phyloP scores from a whole-genome alignment of 805 yeast genomes.

The Tetrapisispora arboricola region DNA sequence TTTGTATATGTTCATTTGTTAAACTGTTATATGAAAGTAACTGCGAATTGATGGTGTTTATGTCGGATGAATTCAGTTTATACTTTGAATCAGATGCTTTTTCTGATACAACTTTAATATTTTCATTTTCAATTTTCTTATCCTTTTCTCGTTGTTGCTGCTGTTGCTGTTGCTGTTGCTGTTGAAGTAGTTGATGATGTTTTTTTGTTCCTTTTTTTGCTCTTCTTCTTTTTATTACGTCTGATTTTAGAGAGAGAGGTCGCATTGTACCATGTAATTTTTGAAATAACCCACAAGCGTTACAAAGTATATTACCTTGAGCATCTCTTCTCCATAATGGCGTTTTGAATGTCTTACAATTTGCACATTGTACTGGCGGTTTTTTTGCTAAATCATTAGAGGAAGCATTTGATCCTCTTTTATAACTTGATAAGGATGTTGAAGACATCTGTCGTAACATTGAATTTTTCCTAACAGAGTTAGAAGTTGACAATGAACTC shows the following conservation, averaged over 20 bases:
- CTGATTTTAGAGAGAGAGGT: conserved; percentile 83
- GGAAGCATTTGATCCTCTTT: conserved; percentile 12
- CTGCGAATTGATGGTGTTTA: conserved; percentile 3
- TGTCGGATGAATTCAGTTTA: conserved; percentile 2
- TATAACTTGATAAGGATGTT: conserved; percentile 18
- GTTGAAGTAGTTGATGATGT: conserved; percentile 7
- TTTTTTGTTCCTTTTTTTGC: conserved; percentile 47
- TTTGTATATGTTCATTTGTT: conserved; percentile 8
- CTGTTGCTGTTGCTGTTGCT: conserved; percentile 1
- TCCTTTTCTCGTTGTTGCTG: conserved; percentile 4
- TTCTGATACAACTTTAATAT: neutral
- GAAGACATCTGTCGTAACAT: conserved; percentile 22
- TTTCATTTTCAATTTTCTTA: neutral
- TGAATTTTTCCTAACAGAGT: conserved; percentile 23
- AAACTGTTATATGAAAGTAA: conserved; percentile 3
- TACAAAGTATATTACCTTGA: conserved; percentile 85
- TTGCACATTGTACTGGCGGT: conserved; percentile 51
- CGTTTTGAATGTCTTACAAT: conserved; percentile 85
- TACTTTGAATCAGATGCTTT: neutral
- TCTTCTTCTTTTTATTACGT: conserved; percentile 76
- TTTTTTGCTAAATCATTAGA: conserved; percentile 11
- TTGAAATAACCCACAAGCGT: conserved; percentile 90
- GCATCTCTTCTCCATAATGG: conserved; percentile 94
- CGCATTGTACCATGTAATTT: conserved; percentile 93
- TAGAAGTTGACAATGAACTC: conserved; percentile 11